phyloP scores from a whole-genome alignment of 148 eudicot genomes.

The Salicornia ramosissima region DNA sequence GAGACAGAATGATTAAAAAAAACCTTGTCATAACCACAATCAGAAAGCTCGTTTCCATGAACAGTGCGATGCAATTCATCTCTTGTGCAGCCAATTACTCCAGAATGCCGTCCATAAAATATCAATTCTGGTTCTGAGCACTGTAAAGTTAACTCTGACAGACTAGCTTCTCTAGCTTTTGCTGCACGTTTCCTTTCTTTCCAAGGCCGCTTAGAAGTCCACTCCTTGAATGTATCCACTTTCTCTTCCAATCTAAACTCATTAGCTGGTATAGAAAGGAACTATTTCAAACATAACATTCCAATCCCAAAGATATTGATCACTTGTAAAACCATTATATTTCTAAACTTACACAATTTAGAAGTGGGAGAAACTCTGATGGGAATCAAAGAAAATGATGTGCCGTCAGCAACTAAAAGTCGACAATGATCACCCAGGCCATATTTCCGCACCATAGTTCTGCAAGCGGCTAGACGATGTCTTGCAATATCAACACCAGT shows the following conservation, averaged over 20 bases:
- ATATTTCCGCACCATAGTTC: constrained; percentile 85
- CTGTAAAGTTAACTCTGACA: constrained; percentile 24
- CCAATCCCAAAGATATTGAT: background rate
- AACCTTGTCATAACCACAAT: constrained; percentile 85
- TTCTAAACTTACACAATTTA: constrained; percentile 33
- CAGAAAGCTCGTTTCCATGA: constrained; percentile 32
- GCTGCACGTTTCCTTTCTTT: constrained; percentile 82
- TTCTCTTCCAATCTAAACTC: constrained; percentile 38
- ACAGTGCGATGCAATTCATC: constrained; percentile 39
- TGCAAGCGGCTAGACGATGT: constrained; percentile 92
- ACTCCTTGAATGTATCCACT: constrained; percentile 49
- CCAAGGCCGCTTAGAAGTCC: constrained; percentile 88
- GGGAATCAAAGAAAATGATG: constrained; percentile 62
- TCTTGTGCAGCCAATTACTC: constrained; percentile 73
- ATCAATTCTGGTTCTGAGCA: constrained; percentile 66
- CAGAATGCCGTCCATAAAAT: constrained; percentile 80
- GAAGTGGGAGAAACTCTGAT: constrained; percentile 28
- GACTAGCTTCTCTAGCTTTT: constrained; percentile 40
- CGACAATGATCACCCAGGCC: constrained; percentile 74
- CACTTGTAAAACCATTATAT: background rate
- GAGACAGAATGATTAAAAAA: constrained; percentile 6
- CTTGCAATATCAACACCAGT: constrained; percentile 93
- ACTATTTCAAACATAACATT: constrained; percentile 14
- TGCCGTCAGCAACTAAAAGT: constrained; percentile 96
- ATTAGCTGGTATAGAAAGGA: constrained; percentile 35